A percentile compares a stretch with the other conserved stretches of the same genome.
Evolutionary conservation across 2,329 filamentous ascomycete genomes (phyloP).

Genomic region (Periconia sp.): DNA sequence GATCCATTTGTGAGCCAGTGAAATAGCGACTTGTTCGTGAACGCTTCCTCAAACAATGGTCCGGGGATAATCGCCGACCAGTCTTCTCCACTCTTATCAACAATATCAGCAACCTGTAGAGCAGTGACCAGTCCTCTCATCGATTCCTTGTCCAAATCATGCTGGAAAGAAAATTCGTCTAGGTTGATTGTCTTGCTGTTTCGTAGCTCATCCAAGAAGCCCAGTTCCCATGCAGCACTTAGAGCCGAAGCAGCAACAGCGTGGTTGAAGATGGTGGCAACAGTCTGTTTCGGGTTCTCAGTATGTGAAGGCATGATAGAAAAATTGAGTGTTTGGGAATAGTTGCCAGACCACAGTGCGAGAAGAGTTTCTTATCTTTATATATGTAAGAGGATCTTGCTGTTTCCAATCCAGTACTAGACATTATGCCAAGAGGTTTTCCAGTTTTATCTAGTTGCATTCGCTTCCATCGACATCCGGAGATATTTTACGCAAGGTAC

Average conservation of each 20-base stretch:
- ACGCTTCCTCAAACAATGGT: not conserved
- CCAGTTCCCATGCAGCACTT: not conserved
- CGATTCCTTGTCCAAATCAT: conserved; percentile 1
- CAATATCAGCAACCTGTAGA: not conserved
- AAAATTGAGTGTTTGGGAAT: not conserved
- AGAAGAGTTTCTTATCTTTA: not conserved
- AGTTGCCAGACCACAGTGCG: not conserved
- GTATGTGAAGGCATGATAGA: not conserved
- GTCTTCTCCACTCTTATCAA: not conserved
- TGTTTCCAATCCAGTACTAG: not conserved
- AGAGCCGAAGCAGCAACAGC: conserved; percentile 2
- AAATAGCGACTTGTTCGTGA: not conserved
- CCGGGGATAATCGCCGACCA: not conserved
- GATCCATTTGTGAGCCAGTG: conserved; percentile 2
- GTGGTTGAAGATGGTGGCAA: not conserved
- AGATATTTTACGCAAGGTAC: too few relatives aligned
- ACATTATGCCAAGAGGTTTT: not conserved
- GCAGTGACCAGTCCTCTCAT: conserved; percentile 1
- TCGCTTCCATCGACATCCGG: too few relatives aligned
- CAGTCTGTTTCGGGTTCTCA: not conserved
- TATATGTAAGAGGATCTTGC: not conserved
- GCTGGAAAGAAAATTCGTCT: not conserved
- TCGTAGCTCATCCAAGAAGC: conserved; percentile 2
- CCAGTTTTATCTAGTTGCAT: too few relatives aligned
- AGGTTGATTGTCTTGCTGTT: not conserved